A percentile compares a stretch with the other conserved stretches of the same genome.
Evolutionary conservation across 768 basidiomycete genomes (phyloP).

Genomic region (Pisolithus sp.): DNA sequence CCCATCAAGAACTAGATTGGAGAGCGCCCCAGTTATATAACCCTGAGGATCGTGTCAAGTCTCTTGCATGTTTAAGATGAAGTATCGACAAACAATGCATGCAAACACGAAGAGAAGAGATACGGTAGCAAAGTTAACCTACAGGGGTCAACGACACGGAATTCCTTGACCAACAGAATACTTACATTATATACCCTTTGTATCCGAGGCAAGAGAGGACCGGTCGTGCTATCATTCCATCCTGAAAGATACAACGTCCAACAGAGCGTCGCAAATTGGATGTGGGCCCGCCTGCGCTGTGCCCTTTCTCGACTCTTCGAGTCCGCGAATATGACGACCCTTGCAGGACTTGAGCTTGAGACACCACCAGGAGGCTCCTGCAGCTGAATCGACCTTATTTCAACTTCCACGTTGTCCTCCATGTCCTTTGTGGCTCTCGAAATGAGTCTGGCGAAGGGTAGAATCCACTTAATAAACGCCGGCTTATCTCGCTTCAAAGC

Average conservation of each 20-base stretch:
- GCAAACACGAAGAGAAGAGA: slow-evolving; percentile 39
- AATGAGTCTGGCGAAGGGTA: too few species aligned
- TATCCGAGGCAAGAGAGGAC: slow-evolving; percentile 34
- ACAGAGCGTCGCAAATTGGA: slow-evolving; percentile 32
- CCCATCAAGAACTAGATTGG: slow-evolving; percentile 22
- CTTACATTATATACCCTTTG: slow-evolving; percentile 31
- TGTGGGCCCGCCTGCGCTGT: slow-evolving; percentile 15
- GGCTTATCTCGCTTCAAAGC: too few species aligned
- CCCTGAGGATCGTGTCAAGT: slow-evolving; percentile 18
- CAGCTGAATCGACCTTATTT: too few species aligned
- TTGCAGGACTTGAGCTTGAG: too few species aligned
- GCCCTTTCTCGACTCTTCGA: neutral
- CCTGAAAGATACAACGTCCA: slow-evolving; percentile 30
- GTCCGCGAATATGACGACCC: too few species aligned
- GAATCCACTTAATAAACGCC: too few species aligned
- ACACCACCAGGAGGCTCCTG: too few species aligned
- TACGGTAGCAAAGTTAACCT: slow-evolving; percentile 35
- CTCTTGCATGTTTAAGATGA: neutral
- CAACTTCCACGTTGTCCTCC: too few species aligned
- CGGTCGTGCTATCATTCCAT: slow-evolving; percentile 35
- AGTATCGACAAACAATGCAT: slow-evolving; percentile 26
- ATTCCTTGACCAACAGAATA: neutral
- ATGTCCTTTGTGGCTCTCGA: too few species aligned
- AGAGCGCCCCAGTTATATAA: slow-evolving; percentile 27
- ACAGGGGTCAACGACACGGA: neutral